Percentiles rank a stretch among this genome's conserved stretches.
phyloP scores from a whole-genome alignment of 2,329 filamentous ascomycete genomes.

The Xylariomycetidae sp. region DNA sequence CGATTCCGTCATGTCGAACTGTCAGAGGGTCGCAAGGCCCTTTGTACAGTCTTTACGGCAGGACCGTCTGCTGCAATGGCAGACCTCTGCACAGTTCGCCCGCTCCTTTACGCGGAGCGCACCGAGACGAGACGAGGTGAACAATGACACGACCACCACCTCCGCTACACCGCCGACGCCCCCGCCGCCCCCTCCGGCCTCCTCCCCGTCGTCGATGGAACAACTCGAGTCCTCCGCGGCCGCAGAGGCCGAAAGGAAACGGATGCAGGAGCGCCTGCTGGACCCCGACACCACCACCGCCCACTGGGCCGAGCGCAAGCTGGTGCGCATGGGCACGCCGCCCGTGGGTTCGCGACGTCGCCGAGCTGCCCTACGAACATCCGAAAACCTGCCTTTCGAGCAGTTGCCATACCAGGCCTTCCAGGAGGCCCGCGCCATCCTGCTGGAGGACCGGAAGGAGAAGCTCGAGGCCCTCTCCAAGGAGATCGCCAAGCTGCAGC shows the following conservation, averaged over 20 bases:
- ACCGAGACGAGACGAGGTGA: conserved; percentile 29
- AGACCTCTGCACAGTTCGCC: conserved; percentile 24
- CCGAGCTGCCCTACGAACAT: conserved; percentile 62
- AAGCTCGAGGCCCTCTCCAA: conserved; percentile 69
- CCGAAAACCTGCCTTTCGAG: conserved; percentile 74
- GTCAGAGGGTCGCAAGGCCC: conserved; percentile 52
- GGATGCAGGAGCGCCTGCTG: conserved; percentile 37
- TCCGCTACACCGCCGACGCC: conserved; percentile 14
- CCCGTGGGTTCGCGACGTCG: conserved; percentile 82
- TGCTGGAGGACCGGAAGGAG: conserved; percentile 72
- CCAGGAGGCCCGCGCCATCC: conserved; percentile 83
- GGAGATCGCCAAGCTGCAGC: conserved; percentile 62
- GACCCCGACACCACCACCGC: conserved; percentile 66
- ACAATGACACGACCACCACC: conserved; percentile 17
- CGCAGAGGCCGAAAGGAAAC: conserved; percentile 5
- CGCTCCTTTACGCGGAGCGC: conserved; percentile 31
- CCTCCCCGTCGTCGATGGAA: conserved; percentile 10
- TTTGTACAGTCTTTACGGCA: conserved; percentile 48
- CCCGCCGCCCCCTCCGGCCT: conserved; percentile 13
- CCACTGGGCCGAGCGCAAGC: conserved; percentile 56
- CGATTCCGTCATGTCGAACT: conserved; percentile 47
- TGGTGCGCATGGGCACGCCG: conserved; percentile 61
- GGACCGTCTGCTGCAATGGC: conserved; percentile 22
- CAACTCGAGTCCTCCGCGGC: conserved; percentile 11
- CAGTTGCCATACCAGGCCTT: conserved; percentile 96